phyloP scores from a whole-genome alignment of 306 rosid species.

The Prunus padus region DNA sequence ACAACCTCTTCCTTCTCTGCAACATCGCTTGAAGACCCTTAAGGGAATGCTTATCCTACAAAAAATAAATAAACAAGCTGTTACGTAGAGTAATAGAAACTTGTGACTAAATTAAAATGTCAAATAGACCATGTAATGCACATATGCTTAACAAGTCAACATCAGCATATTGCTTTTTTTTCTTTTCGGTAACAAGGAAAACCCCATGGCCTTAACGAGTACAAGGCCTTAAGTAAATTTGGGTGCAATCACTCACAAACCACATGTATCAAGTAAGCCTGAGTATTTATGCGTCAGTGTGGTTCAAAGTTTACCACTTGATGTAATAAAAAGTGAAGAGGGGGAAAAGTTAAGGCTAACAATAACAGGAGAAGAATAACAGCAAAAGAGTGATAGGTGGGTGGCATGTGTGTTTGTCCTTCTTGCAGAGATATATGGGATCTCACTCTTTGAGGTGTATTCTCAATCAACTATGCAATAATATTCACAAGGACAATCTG shows the following conservation, averaged over 20 bases:
- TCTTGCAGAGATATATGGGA: too few relatives aligned
- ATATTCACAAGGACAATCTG: neutral
- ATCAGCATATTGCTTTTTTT: neutral
- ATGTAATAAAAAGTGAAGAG: neutral
- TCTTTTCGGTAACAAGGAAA: neutral
- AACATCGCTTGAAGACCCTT: conserved; percentile 89
- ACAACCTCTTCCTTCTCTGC: conserved; percentile 70
- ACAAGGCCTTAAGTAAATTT: neutral
- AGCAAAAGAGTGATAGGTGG: neutral
- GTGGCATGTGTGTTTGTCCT: neutral
- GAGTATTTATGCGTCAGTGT: neutral
- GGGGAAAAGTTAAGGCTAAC: neutral
- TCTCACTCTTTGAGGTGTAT: neutral
- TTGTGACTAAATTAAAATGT: neutral
- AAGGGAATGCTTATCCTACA: conserved; percentile 87
- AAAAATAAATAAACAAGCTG: conserved; percentile 5
- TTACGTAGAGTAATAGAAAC: neutral
- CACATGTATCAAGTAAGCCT: neutral
- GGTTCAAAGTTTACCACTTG: neutral
- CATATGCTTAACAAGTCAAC: neutral
- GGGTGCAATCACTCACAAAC: neutral
- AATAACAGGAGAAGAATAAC: neutral
- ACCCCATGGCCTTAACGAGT: neutral
- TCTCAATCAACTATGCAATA: neutral
- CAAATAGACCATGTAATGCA: neutral